phyloP scores from a whole-genome alignment of 176 grass and related monocot species.

The Oryza nivara region DNA sequence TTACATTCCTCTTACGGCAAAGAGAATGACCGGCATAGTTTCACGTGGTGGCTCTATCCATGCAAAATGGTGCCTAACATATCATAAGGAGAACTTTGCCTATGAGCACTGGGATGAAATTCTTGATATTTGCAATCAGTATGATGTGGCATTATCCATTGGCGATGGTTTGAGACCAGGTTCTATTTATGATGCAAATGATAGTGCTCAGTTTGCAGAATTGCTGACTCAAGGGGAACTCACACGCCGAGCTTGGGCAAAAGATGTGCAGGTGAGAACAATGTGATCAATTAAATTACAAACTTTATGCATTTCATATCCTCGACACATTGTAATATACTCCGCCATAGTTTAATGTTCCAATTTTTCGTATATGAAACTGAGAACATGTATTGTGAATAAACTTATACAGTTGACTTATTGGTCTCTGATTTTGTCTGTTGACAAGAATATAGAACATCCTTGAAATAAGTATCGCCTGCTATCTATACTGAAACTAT shows the following conservation, averaged over 20 bases:
- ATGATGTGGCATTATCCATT: slow-evolving; percentile 92
- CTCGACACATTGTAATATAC: background rate
- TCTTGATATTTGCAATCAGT: slow-evolving; percentile 97
- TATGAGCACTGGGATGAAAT: slow-evolving; percentile 99
- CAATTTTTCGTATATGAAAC: background rate
- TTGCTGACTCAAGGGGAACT: slow-evolving; percentile 91
- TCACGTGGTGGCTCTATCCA: slow-evolving; percentile 97
- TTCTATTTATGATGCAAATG: slow-evolving; percentile 99
- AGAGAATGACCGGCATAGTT: slow-evolving; percentile 98
- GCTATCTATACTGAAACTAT: background rate
- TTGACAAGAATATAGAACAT: background rate
- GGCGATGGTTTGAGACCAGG: slow-evolving; percentile 92
- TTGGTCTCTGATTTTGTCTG: background rate
- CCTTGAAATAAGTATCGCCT: background rate
- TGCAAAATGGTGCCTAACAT: slow-evolving; percentile 96
- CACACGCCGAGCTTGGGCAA: slow-evolving; percentile 96
- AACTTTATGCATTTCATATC: slow-evolving; percentile 22
- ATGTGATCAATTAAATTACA: background rate
- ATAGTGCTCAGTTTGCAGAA: slow-evolving; percentile 97
- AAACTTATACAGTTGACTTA: slow-evolving; percentile 12
- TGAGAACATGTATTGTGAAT: background rate
- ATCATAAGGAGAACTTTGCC: slow-evolving; percentile 99
- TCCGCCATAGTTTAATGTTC: background rate
- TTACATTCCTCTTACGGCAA: slow-evolving; percentile 97
- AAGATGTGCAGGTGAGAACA: slow-evolving; percentile 92